Percentiles rank a stretch among this genome's conserved stretches.
These are phyloP conservation scores for Monilinia aucupariae DNA, from an alignment of 2,329 filamentous ascomycete genomes.

Conservation along the genomic window DNA sequence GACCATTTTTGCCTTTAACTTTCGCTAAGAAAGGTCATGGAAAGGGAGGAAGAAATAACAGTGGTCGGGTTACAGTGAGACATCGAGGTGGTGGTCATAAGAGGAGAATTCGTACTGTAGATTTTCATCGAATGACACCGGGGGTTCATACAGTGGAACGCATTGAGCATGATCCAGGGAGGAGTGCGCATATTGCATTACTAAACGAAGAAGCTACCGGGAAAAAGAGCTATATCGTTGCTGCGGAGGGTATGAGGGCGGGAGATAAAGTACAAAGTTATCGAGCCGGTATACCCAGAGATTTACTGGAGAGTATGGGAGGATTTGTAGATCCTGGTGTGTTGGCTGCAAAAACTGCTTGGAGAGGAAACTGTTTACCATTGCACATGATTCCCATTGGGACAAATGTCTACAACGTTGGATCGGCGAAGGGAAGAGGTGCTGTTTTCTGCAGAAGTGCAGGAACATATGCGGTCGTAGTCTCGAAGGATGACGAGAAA, in stretches of 20 bases:
- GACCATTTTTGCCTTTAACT: constrained; percentile 76
- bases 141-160: constrained; percentile 86
- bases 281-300: constrained; percentile 78
- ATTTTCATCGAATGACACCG: constrained; percentile 73
- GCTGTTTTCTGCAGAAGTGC: constrained; percentile 94
- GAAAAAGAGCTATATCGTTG: constrained; percentile 83
- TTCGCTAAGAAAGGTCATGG: constrained; percentile 87
- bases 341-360: constrained; percentile 87
- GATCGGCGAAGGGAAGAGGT: constrained; percentile 64
- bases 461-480: constrained; percentile 82
- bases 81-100: constrained; percentile 91
- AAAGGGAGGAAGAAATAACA: constrained; percentile 88
- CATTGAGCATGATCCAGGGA: constrained; percentile 92
- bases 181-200: constrained; percentile 88
- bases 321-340: constrained; percentile 92
- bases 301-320: constrained; percentile 86
- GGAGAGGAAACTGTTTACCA: constrained; percentile 90
- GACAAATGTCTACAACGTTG: constrained; percentile 88
- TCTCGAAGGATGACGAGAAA: constrained; percentile 79
- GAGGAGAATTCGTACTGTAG: constrained; percentile 83
- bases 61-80: constrained; percentile 77
- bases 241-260: constrained; percentile 87
- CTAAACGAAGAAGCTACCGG: constrained; percentile 69
- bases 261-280: constrained; percentile 93
- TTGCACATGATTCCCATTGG: constrained; percentile 94